These are phyloP conservation scores for Arachnomyces sp. DNA, from an alignment of 2,329 filamentous ascomycete genomes.

Conservation along the genomic window DNA sequence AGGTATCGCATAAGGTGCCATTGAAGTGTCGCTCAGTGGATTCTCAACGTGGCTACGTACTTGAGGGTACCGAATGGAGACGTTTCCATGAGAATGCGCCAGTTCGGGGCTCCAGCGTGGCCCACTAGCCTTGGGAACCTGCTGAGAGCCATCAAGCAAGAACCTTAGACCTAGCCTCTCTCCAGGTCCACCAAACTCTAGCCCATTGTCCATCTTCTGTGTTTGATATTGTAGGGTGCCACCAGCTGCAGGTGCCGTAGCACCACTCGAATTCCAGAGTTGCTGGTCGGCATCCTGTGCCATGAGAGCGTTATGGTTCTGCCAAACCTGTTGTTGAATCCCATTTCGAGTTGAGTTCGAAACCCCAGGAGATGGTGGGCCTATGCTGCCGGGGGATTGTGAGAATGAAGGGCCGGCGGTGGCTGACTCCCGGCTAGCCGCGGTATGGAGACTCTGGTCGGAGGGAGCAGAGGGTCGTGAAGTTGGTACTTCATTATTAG, in stretches of 20 bases:
- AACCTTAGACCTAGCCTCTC: slow-evolving; percentile 69
- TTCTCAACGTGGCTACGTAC: slow-evolving; percentile 17
- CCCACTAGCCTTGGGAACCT: slow-evolving; percentile 47
- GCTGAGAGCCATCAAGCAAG: slow-evolving; percentile 56
- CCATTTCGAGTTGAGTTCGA: slow-evolving; percentile 5
- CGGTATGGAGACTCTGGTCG: slow-evolving; percentile 8
- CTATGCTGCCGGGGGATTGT: slow-evolving; percentile 26
- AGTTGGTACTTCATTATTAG: slow-evolving; percentile 4
- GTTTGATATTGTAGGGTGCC: slow-evolving; percentile 37
- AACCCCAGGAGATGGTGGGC: slow-evolving; percentile 36
- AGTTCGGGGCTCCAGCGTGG: slow-evolving; percentile 24
- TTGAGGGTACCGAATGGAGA: slow-evolving; percentile 18
- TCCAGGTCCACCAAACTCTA: slow-evolving; percentile 50
- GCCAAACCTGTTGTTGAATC: slow-evolving; percentile 1
- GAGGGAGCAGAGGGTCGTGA: not conserved
- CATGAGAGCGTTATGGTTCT: slow-evolving; percentile 1
- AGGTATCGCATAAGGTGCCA: slow-evolving; percentile 33
- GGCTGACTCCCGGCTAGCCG: slow-evolving; percentile 8
- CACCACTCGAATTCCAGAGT: slow-evolving; percentile 17
- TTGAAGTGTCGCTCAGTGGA: slow-evolving; percentile 17
- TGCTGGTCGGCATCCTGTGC: too few relatives aligned
- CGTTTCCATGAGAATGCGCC: slow-evolving; percentile 14
- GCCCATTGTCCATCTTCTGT: slow-evolving; percentile 42
- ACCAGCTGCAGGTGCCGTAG: slow-evolving; percentile 22
- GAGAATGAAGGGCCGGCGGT: slow-evolving; percentile 5